These are phyloP conservation scores for Begonia peltatifolia DNA, from an alignment of 306 rosid species.

Conservation along the genomic window DNA sequence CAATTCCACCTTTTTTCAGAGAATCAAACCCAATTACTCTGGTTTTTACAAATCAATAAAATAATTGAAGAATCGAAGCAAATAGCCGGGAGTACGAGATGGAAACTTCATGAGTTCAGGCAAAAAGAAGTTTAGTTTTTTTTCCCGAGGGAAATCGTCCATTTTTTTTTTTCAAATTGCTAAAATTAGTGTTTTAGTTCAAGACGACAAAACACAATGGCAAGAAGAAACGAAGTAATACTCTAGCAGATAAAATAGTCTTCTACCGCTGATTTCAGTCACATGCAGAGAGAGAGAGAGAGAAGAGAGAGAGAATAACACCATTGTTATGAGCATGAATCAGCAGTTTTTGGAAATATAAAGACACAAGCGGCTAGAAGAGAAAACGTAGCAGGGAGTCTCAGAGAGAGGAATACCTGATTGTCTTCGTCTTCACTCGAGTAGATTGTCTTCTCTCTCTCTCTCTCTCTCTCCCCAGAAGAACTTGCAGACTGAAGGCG, in stretches of 20 bases:
- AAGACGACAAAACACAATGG: too few relatives aligned
- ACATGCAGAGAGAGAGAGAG: background rate
- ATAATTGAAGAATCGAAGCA: background rate
- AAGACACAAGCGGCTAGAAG: background rate
- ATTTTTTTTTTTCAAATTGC: too few relatives aligned
- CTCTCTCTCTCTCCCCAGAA: background rate
- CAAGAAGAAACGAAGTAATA: too few relatives aligned
- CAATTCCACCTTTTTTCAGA: constrained; percentile 3
- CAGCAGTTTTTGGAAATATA: too few relatives aligned
- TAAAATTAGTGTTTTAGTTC: too few relatives aligned
- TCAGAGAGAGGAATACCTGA: background rate
- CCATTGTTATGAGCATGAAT: too few relatives aligned
- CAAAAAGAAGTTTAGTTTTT: too few relatives aligned
- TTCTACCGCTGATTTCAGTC: background rate
- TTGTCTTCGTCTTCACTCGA: background rate
- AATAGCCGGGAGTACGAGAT: background rate
- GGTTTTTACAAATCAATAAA: background rate
- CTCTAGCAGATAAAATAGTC: background rate
- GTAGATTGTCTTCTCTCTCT: background rate
- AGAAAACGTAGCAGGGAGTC: background rate
- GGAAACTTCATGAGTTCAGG: too few relatives aligned
- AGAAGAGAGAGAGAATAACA: background rate
- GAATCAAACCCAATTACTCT: too few relatives aligned
- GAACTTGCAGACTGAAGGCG: background rate
- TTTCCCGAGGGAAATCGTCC: too few relatives aligned